phyloP scores from a whole-genome alignment of 495 filamentous ascomycete genomes.

The Penicillium tannophilum region DNA sequence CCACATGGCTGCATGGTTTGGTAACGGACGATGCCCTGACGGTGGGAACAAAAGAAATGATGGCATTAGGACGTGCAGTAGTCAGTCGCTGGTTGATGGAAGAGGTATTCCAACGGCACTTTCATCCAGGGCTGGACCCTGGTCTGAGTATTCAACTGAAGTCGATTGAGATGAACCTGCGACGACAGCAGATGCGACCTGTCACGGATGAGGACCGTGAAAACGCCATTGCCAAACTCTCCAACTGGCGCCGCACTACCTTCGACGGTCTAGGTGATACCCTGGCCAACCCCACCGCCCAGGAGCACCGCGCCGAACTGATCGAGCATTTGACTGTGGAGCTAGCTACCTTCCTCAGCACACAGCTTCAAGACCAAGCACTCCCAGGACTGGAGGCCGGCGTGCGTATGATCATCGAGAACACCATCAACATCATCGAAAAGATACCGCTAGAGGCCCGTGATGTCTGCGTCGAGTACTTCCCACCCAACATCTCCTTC shows the following conservation, averaged over 20 bases:
- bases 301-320: slow-evolving; percentile 64
- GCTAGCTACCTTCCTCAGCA: slow-evolving; percentile 67
- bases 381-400: slow-evolving; percentile 77
- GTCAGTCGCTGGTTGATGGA: slow-evolving; percentile 91
- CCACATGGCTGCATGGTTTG: slow-evolving; percentile 71
- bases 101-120: slow-evolving; percentile 86
- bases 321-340: slow-evolving; percentile 68
- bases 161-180: slow-evolving; percentile 85
- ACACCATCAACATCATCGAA: slow-evolving; percentile 80
- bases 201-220: slow-evolving; percentile 85
- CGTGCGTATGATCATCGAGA: slow-evolving; percentile 88
- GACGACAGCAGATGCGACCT: slow-evolving; percentile 66
- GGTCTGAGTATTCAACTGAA: slow-evolving; percentile 78
- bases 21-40: slow-evolving; percentile 82
- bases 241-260: slow-evolving; percentile 92
- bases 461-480: slow-evolving; percentile 86
- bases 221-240: slow-evolving; percentile 80
- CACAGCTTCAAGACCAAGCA: slow-evolving; percentile 72
- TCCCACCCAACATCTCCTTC: slow-evolving; percentile 69
- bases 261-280: slow-evolving; percentile 82
- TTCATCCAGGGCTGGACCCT: slow-evolving; percentile 83
- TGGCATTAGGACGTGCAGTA: slow-evolving; percentile 85
- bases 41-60: slow-evolving; percentile 94
- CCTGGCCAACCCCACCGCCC: slow-evolving; percentile 64
- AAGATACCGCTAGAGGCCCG: slow-evolving; percentile 90